Evolutionary conservation across 2,329 filamentous ascomycete species (phyloP).

Genomic region (Beauveria pseudobassiana): DNA sequence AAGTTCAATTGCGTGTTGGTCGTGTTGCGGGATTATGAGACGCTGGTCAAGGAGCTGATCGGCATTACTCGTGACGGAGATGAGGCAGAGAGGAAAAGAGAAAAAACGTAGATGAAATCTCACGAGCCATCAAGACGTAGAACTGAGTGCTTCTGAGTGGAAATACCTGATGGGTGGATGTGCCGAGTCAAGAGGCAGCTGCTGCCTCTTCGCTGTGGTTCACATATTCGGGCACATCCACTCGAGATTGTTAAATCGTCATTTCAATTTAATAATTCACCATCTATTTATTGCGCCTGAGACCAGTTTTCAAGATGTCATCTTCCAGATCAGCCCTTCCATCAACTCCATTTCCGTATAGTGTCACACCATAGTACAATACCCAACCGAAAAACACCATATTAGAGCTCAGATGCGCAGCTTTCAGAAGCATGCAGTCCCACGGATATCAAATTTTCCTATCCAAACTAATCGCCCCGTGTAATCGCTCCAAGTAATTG

Average conservation of each 20-base stretch:
- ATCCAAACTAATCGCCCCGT: background rate
- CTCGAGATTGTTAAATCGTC: background rate
- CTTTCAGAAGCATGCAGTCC: slow-evolving; percentile 1
- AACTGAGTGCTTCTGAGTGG: no score
- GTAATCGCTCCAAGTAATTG: background rate
- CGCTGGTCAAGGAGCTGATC: no score
- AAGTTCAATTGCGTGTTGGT: no score
- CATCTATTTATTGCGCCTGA: background rate
- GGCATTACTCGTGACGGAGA: no score
- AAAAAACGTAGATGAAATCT: no score
- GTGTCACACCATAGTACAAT: background rate
- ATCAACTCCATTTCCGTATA: background rate
- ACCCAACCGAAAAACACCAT: background rate
- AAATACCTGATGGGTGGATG: no score
- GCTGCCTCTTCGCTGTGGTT: no score
- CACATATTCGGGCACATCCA: background rate
- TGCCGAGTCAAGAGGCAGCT: no score
- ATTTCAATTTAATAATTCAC: background rate
- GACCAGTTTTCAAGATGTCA: background rate
- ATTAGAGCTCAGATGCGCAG: background rate
- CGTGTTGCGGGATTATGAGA: no score
- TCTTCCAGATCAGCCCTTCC: background rate
- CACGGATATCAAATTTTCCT: background rate
- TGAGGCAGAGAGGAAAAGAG: no score
- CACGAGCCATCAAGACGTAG: no score